Base-by-base conservation (phyloP, 2,329 filamentous ascomycete species). In the Chrysoporthe cubensis region DNA sequence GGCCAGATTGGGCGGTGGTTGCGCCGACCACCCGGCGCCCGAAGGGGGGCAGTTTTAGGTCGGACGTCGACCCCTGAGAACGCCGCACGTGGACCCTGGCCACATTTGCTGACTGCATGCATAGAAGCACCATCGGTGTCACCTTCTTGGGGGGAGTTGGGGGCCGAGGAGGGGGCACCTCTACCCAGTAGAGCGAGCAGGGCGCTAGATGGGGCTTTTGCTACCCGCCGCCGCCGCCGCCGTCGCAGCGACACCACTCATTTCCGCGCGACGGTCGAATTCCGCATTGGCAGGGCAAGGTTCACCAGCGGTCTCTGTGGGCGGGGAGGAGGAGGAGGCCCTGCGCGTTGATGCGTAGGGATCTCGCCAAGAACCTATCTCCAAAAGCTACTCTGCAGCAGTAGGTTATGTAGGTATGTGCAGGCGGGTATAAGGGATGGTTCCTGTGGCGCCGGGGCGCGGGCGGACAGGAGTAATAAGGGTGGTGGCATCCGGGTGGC, bases 51-150 rank as follows among this genome's bases (percentile, higher is more conserved):
- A 16, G 18, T 14, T 56, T 37, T 18, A 34, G 50, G 18, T 40
- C 32, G 14, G 14, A 57, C 13, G 5, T 8, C 7, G 16, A 37
- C 54, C 54, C 54, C 54, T 57, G 54, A 40, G 34, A 5, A n/a
- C n/a, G 34, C 32, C 34, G 34, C 54, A 57, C 54, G 32, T 57
- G 54, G 54, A 34, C 2, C 32, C 32, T 57, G 32, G 18, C 32
- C 16, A n/a, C 32, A 40, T 37, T 57, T 57, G 54, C 54, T 57
- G 54, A 57, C 54, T 57, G 16, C 34, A 57, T 57, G 54, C 54
- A 57, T 37, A 34, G 54, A 57, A 57, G 54, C 32, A 32, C 32
- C 26, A 32, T 16, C 21, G 50, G 21, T 21, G 4, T 26, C 13
- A 54, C 50, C 14, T 16, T 34, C 26, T 54, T n/a, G 2, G 21